Evolutionary conservation across 2,329 filamentous ascomycete species (phyloP), one percentile per base, ranked within the genome.

Genomic region (Penicillium expansum): DNA sequence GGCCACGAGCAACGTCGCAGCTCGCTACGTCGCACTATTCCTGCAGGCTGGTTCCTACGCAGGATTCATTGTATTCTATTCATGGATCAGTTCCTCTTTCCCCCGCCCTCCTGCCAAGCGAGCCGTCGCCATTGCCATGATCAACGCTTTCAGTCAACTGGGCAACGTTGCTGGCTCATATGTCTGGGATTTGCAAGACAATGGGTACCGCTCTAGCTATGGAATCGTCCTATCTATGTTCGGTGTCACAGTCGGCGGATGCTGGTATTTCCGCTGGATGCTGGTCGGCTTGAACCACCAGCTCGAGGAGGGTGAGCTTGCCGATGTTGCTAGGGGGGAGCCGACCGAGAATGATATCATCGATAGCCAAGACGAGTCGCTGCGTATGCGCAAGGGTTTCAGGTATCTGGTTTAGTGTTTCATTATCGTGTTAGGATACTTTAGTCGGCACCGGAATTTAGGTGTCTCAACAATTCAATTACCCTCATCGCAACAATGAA

Each of bases 81-180:
- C 67, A 18, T 68, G 66, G 66, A 68, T 68, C 62, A 69, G 67
- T 55, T 61, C 64, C 29, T 68, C 67, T 4, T 81, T 92, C 58
- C 88, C 89, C 0, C 83, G 89, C 2, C 89, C 90, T 1, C 87
- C 88, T 0, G 87, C 89, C 20, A 91, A 91, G 76, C 82, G 88
- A 53, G 85, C 85, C 5, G 84, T 88, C 0, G 88, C 87, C 0
- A 72, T 92, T 4, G 90, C 88, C 4, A 85, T 89, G 61, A 89
- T 92, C 75, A 92, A 92, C 69, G 86, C 87, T 1, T 79, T 90
- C 27, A 83, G 82, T 20, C 66, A 69, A 73, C 75, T 85, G 3
- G 82, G 82, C 51, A 85, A 84, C 65, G 78, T 84, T 0, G 84
- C 84, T 0, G 85, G 85, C 2, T 83, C 80, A 0, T 87, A 87